Evolutionary conservation across 2,329 filamentous ascomycete genomes (phyloP), one percentile per base, ranked within the genome.

Genomic region (Diplocarpon rosae): DNA sequence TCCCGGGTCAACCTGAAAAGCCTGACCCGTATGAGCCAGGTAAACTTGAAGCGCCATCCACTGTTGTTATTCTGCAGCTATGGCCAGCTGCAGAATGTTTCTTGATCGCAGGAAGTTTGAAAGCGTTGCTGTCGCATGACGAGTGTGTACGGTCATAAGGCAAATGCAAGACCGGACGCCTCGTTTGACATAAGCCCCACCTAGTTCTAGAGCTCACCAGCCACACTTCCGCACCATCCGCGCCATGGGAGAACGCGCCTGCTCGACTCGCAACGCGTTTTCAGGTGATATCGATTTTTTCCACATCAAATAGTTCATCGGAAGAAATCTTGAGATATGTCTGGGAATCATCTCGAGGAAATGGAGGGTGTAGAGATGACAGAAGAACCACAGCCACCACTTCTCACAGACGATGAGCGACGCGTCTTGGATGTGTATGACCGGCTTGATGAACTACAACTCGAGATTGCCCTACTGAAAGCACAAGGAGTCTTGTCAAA

Each of bases 21-120:
- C 82, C 72, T 87, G 82, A 71, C 90, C 90, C 66, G 85, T 88
- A 69, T 94, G 89, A 74, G 87, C 88, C 63, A 95, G 82, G 71
- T 87, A 85, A 67, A 95, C 81, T 69, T 86, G 80, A 64, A 90
- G 78, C 70, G 85, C 84, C 87, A 94, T 94, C 67, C 72, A 24
- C 50, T 53, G 41, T 52, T 51, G 30, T 57, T 51, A 42, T 44
- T 49, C 56, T 55, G 48, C 59, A 56, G 53, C 52, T 55, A 40
- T 50, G 39, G 40, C 37, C 48, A 53, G 48, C 52, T 55, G 50
- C 49, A 48, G 49, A 50, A 43, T 47, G 34, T 31, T 39, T 49
- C 38, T 43, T 48, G 27, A 14, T 49, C 37, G 48, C 47, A 47
- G 40, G 43, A 28, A 37, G 29, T 39, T 31, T 47, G 44, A 47